phyloP scores from a whole-genome alignment of 139 green algal species.

The Picochlorum sp. region DNA sequence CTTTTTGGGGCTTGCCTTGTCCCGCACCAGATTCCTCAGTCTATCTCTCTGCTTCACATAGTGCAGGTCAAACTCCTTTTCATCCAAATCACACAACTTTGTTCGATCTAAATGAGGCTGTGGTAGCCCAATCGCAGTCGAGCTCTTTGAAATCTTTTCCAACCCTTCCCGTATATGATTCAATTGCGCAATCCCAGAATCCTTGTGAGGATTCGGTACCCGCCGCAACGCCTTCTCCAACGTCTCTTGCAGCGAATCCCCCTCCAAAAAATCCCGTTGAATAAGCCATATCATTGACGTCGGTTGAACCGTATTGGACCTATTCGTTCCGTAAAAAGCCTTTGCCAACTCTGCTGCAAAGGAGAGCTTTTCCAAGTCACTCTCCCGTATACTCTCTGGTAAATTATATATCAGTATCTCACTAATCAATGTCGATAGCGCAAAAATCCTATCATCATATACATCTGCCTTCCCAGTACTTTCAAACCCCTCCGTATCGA shows the following conservation, averaged over 20 bases:
- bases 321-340: conserved; percentile 41
- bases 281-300: conserved; percentile 88
- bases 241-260: conserved; percentile 57
- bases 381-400: conserved; percentile 79
- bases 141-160: conserved; percentile 44
- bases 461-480: conserved; percentile 70
- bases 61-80: conserved; percentile 27
- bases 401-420: conserved; percentile 82
- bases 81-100: conserved; percentile 45
- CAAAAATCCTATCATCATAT: conserved; percentile 95
- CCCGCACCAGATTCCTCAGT: conserved; percentile 29
- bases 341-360: conserved; percentile 85
- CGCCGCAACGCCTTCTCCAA: conserved; percentile 52
- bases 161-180: conserved; percentile 18
- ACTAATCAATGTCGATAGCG: conserved; percentile 66
- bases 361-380: conserved; percentile 80
- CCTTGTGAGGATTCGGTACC: conserved; percentile 64
- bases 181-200: conserved; percentile 42
- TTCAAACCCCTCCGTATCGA: conserved; percentile 95
- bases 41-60: conserved; percentile 35
- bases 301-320: conserved; percentile 30
- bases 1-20: conserved; percentile 41
- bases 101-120: conserved; percentile 90
- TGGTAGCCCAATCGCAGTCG: conserved; percentile 54
- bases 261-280: conserved; percentile 85